Conservation (phyloP, 78 protist genomes). For the Guillardia theta region DNA sequence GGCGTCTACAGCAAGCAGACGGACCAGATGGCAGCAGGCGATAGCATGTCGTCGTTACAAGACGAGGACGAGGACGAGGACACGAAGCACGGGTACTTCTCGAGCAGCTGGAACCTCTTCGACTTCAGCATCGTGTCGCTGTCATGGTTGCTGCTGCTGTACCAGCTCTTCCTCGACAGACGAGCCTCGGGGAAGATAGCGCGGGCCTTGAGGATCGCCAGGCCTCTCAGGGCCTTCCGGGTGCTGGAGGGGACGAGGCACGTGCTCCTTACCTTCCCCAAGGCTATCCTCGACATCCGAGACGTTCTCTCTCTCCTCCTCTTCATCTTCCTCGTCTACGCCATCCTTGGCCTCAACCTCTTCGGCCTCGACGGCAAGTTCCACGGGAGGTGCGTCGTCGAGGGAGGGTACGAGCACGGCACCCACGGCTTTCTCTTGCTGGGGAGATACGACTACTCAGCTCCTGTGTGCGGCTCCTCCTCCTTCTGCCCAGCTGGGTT, state of each 20-base stretch:
- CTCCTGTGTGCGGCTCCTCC: background rate
- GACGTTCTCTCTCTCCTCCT: background rate
- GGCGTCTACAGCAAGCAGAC: background rate
- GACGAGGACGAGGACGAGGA: background rate
- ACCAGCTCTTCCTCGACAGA: background rate
- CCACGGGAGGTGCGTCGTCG: background rate
- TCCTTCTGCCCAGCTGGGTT: background rate
- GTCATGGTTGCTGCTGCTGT: background rate
- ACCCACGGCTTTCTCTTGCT: background rate
- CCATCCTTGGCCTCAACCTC: background rate
- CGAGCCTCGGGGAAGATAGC: background rate
- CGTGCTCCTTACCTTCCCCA: background rate
- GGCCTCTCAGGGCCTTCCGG: background rate
- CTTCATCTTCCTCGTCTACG: background rate
- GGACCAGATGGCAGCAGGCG: background rate
- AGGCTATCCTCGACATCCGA: background rate
- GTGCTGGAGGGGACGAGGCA: background rate
- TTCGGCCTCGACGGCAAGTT: conserved; percentile 20
- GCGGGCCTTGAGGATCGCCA: background rate
- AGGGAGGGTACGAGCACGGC: background rate
- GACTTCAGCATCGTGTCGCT: background rate
- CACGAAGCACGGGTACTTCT: background rate
- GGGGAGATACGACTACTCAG: background rate
- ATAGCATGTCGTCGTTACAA: background rate
- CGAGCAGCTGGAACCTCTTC: background rate